These are phyloP conservation scores for Chloranthus sessilifolius DNA, from an alignment of 164 flowering plant genomes.

Conservation along the genomic window DNA sequence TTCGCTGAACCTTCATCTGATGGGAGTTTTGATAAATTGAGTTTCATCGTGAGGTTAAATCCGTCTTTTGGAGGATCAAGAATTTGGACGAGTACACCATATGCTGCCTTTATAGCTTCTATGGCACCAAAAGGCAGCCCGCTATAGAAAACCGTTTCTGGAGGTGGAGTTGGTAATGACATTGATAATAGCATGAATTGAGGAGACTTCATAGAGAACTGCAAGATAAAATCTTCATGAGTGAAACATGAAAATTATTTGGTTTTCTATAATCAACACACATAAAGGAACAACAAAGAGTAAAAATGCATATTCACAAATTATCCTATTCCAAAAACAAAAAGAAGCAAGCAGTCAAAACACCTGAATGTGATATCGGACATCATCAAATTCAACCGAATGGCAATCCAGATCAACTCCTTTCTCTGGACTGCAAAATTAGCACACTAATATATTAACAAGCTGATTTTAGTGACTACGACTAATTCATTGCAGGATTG, in stretches of 20 bases:
- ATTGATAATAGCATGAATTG: slow-evolving; percentile 62
- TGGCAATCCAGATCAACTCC: slow-evolving; percentile 84
- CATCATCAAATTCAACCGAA: slow-evolving; percentile 88
- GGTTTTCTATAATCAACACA: neutral
- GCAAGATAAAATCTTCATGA: slow-evolving; percentile 14
- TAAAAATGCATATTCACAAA: neutral
- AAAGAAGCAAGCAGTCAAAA: slow-evolving; percentile 4
- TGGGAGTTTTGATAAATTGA: slow-evolving; percentile 83
- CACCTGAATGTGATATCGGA: slow-evolving; percentile 90
- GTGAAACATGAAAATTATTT: slow-evolving; percentile 4
- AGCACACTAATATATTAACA: neutral
- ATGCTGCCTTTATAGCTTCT: slow-evolving; percentile 87
- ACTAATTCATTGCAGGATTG: too few species aligned
- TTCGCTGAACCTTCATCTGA: slow-evolving; percentile 75
- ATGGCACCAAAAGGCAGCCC: slow-evolving; percentile 94
- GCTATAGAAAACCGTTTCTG: slow-evolving; percentile 60
- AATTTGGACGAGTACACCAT: slow-evolving; percentile 69
- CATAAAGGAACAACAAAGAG: neutral
- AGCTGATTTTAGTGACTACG: too few species aligned
- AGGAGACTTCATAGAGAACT: slow-evolving; percentile 82
- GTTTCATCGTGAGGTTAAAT: slow-evolving; percentile 83
- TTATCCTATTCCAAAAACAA: neutral
- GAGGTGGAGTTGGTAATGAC: slow-evolving; percentile 82
- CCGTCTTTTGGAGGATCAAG: slow-evolving; percentile 99
- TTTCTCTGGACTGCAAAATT: slow-evolving; percentile 71